phyloP scores from a whole-genome alignment of 306 rosid species.

The Biancaea sappan region DNA sequence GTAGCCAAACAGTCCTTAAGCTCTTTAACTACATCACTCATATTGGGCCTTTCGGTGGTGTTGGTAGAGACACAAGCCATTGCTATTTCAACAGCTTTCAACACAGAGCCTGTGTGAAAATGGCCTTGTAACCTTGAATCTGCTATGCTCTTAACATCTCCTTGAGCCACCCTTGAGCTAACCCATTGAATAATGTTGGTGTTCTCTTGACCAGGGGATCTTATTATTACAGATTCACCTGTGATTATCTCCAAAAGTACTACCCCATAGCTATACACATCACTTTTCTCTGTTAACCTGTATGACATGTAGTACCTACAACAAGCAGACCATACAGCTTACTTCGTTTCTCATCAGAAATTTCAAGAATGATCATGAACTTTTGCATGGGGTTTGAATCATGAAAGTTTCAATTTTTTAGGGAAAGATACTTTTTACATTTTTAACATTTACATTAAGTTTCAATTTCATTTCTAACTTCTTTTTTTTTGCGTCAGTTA shows the following conservation, averaged over 20 bases:
- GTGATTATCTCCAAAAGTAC: constrained; percentile 57
- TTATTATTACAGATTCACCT: constrained; percentile 33
- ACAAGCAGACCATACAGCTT: background rate
- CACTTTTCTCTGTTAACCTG: constrained; percentile 56
- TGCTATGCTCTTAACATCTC: constrained; percentile 40
- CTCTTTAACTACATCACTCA: constrained; percentile 49
- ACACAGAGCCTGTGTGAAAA: constrained; percentile 33
- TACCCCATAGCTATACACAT: constrained; percentile 64
- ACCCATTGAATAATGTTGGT: constrained; percentile 49
- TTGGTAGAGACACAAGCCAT: constrained; percentile 44
- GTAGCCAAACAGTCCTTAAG: constrained; percentile 47
- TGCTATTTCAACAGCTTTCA: constrained; percentile 56
- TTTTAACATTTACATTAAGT: too few relatives aligned
- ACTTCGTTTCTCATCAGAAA: background rate
- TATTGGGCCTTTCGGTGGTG: constrained; percentile 48
- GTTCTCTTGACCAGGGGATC: constrained; percentile 23
- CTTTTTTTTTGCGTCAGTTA: too few relatives aligned
- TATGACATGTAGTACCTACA: constrained; percentile 45
- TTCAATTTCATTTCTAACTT: too few relatives aligned
- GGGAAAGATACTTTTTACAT: too few relatives aligned
- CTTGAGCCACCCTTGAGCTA: constrained; percentile 36
- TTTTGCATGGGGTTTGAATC: too few relatives aligned
- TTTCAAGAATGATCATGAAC: background rate
- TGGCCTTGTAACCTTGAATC: constrained; percentile 48
- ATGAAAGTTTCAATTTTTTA: too few relatives aligned